These are phyloP conservation scores for Myriosclerotinia duriaeana DNA, from an alignment of 2,329 filamentous ascomycete species.

Conservation along the genomic window DNA sequence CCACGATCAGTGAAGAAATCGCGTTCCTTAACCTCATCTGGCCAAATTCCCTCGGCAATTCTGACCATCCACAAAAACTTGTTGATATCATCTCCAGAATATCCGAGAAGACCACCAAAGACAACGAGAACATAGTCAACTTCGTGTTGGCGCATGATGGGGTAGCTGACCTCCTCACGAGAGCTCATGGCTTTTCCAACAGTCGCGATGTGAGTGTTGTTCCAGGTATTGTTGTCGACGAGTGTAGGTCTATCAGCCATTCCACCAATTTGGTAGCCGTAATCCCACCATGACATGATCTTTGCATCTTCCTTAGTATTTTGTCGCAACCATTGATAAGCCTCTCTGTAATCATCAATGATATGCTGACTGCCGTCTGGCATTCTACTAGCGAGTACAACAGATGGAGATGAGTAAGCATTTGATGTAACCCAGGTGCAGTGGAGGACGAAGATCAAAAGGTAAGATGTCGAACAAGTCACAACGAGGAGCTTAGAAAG, in stretches of 20 bases:
- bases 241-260: constrained; percentile 97
- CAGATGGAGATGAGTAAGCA: constrained; percentile 96
- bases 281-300: constrained; percentile 99
- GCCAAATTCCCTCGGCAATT: constrained; percentile 99
- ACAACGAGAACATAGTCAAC: constrained; percentile 98
- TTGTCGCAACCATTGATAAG: constrained; percentile 98
- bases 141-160: constrained; percentile 97
- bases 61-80: constrained; percentile 99
- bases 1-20: constrained; percentile 92
- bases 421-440: constrained; percentile 99
- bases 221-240: constrained; percentile 99
- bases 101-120: constrained; percentile 92
- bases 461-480: constrained; percentile 70
- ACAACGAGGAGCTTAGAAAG: constrained; percentile 80
- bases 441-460: constrained; percentile 91
- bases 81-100: constrained; percentile 98
- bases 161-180: constrained; percentile 94
- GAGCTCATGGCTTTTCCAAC: constrained; percentile 99
- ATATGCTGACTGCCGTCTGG: constrained; percentile 97
- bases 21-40: constrained; percentile 96
- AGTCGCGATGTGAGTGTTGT: constrained; percentile 99
- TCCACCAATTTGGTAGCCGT: constrained; percentile 98
- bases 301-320: constrained; percentile 95
- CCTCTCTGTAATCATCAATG: constrained; percentile 98
- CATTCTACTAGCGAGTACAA: constrained; percentile 87